phyloP scores from a whole-genome alignment of 257 asterid genomes.

The Solanum virginianum region DNA sequence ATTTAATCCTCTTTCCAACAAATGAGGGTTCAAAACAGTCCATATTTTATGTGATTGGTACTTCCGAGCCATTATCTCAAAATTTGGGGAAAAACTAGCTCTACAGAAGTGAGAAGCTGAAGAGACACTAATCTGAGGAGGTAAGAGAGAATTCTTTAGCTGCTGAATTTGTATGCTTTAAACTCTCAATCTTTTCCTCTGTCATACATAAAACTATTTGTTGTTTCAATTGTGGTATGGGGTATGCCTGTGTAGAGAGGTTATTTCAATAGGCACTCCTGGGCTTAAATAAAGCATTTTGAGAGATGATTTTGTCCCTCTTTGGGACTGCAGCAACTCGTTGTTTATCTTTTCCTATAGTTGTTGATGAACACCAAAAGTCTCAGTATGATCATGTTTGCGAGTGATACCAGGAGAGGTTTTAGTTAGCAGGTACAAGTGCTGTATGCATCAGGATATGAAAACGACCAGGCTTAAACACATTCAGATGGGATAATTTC shows the following conservation, averaged over 20 bases:
- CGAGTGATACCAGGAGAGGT: not conserved
- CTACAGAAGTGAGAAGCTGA: not conserved
- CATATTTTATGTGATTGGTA: not conserved
- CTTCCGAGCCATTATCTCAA: not conserved
- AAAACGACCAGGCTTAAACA: not conserved
- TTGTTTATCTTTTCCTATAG: not conserved
- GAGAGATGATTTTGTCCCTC: no score
- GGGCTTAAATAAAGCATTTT: no score
- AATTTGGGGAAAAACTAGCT: not conserved
- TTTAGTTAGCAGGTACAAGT: not conserved
- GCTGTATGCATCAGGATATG: not conserved
- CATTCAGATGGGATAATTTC: not conserved
- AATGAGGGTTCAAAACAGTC: no score
- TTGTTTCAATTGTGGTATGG: not conserved
- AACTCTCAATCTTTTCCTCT: not conserved
- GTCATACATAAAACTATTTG: not conserved
- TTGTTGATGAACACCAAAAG: not conserved
- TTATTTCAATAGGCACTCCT: no score
- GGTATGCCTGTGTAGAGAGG: no score
- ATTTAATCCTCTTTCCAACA: not conserved
- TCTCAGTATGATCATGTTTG: not conserved
- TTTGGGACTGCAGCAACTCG: not conserved
- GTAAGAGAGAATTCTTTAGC: not conserved
- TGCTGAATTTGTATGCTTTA: not conserved
- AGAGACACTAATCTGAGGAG: not conserved